Conservation (phyloP, 2,329 filamentous ascomycete species). For the Bimuria novae-zelandiae region DNA sequence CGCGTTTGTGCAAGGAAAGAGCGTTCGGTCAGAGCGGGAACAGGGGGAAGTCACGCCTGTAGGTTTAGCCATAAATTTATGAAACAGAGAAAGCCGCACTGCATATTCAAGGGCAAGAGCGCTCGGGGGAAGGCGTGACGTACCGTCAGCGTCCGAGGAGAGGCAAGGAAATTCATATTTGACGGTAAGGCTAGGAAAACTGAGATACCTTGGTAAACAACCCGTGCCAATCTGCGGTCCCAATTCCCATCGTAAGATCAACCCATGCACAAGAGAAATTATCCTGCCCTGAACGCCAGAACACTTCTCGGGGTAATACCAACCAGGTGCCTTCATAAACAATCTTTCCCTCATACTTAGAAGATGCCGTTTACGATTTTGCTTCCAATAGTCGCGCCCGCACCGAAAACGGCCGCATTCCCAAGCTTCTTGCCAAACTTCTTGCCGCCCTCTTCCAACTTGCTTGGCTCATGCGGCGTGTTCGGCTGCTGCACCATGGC, state of each 20-base stretch:
- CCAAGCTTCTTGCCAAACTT: slow-evolving; percentile 97
- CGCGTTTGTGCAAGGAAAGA: too few relatives aligned
- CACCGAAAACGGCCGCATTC: slow-evolving; percentile 84
- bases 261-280: neutral
- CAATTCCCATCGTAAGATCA: neutral
- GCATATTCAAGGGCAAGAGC: too few relatives aligned
- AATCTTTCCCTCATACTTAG: slow-evolving; percentile 50
- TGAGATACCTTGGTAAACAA: neutral
- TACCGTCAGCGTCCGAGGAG: neutral
- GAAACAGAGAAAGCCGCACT: too few relatives aligned
- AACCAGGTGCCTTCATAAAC: slow-evolving; percentile 1
- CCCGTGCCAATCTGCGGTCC: too few relatives aligned
- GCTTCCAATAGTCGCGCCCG: slow-evolving; percentile 85
- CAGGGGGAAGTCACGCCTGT: too few relatives aligned
- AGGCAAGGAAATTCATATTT: neutral
- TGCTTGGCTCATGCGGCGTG: slow-evolving; percentile 58
- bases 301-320: neutral
- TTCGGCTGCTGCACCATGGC: slow-evolving; percentile 13
- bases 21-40: too few relatives aligned
- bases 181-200: neutral
- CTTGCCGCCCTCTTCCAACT: slow-evolving; percentile 78
- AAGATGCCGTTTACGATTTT: slow-evolving; percentile 93
- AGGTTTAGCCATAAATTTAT: too few relatives aligned
- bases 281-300: neutral
- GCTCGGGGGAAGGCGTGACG: neutral